Percentiles rank a stretch among this genome's conserved stretches.
Conservation (phyloP, 441 rosid genomes). For the Pelargonium myrrhifolium region DNA sequence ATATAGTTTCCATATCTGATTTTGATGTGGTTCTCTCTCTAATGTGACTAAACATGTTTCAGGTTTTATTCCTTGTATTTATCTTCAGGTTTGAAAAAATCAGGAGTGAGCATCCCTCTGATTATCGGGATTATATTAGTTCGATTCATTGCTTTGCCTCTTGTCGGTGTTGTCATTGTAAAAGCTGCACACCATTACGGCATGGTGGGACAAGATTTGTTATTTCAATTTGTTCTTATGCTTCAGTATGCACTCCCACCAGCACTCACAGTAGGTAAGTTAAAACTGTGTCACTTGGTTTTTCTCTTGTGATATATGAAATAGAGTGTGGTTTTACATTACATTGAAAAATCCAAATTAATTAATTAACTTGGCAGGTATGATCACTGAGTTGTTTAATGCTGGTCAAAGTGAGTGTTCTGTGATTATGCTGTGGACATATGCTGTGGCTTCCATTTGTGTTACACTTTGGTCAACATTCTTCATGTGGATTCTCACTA, state of each 20-base stretch:
- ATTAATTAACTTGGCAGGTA: conserved; percentile 18
- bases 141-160: conserved; percentile 21
- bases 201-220: conserved; percentile 23
- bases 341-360: neutral
- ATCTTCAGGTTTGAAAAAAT: conserved; percentile 23
- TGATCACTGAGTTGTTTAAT: conserved; percentile 26
- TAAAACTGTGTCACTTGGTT: neutral
- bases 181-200: conserved; percentile 25
- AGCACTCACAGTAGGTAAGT: conserved; percentile 25
- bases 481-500: conserved; percentile 29
- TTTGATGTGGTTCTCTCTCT: neutral
- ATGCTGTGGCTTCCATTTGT: conserved; percentile 26
- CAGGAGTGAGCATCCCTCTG: conserved; percentile 7
- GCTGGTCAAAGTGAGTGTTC: conserved; percentile 29
- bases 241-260: conserved; percentile 34
- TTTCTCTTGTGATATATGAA: no score
- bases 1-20: neutral
- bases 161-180: conserved; percentile 24
- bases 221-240: conserved; percentile 30
- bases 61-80: no score
- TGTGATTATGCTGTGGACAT: conserved; percentile 35
- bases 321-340: neutral
- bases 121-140: conserved; percentile 24
- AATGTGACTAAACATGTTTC: neutral
- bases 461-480: conserved; percentile 35